A percentile compares a stretch with the other conserved stretches of the same genome.
These are phyloP conservation scores for Drechslerella dactyloides DNA, from an alignment of 2,329 filamentous ascomycete species.

Conservation along the genomic window DNA sequence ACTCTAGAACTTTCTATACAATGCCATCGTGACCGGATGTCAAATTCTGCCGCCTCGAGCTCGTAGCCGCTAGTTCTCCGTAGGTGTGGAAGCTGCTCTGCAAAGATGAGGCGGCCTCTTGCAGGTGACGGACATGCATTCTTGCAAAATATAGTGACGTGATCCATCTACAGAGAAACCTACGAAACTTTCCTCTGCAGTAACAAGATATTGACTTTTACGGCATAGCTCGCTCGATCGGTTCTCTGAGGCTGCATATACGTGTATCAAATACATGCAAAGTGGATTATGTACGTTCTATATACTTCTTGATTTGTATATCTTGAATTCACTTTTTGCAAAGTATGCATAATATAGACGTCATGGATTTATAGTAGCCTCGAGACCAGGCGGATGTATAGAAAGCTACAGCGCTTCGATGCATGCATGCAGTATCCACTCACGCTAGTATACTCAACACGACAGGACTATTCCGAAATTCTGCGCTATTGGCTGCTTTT, in stretches of 20 bases:
- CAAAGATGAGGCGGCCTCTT: no score
- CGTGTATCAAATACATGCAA: neutral
- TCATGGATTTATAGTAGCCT: no score
- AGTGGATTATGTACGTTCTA: neutral
- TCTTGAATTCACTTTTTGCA: neutral
- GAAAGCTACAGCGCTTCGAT: no score
- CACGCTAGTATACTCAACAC: no score
- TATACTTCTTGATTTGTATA: neutral
- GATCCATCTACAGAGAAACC: neutral
- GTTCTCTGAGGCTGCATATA: no score
- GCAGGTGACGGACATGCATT: neutral
- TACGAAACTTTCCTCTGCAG: neutral
- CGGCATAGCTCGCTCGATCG: no score
- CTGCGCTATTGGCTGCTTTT: no score
- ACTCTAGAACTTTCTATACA: neutral
- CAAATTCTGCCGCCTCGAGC: neutral
- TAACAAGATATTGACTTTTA: no score
- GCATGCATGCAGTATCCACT: no score
- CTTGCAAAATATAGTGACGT: conserved; percentile 2
- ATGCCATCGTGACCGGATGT: neutral
- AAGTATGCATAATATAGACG: neutral
- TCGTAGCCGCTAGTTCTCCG: neutral
- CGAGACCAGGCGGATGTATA: no score
- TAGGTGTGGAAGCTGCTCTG: neutral
- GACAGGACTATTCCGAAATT: no score